A percentile compares a stretch with the other conserved stretches of the same genome.
These are phyloP conservation scores for Cyberlindnera suaveolens DNA, from an alignment of 805 yeast species.

Conservation along the genomic window DNA sequence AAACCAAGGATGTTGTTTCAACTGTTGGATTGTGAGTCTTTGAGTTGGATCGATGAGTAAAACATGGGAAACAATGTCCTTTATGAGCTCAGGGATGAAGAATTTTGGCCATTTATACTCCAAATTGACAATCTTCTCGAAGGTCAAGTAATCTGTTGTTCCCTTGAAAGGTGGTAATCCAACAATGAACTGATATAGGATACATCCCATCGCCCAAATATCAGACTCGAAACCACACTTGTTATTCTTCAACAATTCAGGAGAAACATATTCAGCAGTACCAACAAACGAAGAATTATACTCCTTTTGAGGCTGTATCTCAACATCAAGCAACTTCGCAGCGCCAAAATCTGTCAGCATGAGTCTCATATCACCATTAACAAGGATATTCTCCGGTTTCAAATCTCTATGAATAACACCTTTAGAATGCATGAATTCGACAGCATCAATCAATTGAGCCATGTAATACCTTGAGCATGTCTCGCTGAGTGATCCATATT, in stretches of 20 bases:
- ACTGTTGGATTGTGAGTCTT: slow-evolving; percentile 49
- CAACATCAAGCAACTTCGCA: slow-evolving; percentile 63
- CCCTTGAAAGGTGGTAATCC: slow-evolving; percentile 88
- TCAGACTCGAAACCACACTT: slow-evolving; percentile 87
- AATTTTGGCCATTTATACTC: slow-evolving; percentile 69
- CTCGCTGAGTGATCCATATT: slow-evolving; percentile 73
- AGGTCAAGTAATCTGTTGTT: slow-evolving; percentile 71
- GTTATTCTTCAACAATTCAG: slow-evolving; percentile 79
- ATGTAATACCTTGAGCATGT: slow-evolving; percentile 72
- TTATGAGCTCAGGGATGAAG: slow-evolving; percentile 52
- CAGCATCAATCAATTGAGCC: slow-evolving; percentile 84
- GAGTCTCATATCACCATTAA: slow-evolving; percentile 78
- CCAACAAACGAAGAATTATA: slow-evolving; percentile 77
- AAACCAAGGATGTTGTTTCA: slow-evolving; percentile 72
- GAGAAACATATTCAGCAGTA: slow-evolving; percentile 94
- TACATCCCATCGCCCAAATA: slow-evolving; percentile 97
- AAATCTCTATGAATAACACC: slow-evolving; percentile 92
- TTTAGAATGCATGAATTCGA: slow-evolving; percentile 78
- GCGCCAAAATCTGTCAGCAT: slow-evolving; percentile 98
- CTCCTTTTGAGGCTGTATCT: slow-evolving; percentile 1
- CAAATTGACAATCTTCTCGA: slow-evolving; percentile 74
- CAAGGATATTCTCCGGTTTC: slow-evolving; percentile 88
- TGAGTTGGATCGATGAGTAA: slow-evolving; percentile 66
- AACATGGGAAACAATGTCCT: slow-evolving; percentile 61
- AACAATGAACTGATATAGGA: slow-evolving; percentile 88